Evolutionary conservation across 2,329 filamentous ascomycete genomes (phyloP), one percentile per base, ranked within the genome.

Genomic region (Hortaea sp.): DNA sequence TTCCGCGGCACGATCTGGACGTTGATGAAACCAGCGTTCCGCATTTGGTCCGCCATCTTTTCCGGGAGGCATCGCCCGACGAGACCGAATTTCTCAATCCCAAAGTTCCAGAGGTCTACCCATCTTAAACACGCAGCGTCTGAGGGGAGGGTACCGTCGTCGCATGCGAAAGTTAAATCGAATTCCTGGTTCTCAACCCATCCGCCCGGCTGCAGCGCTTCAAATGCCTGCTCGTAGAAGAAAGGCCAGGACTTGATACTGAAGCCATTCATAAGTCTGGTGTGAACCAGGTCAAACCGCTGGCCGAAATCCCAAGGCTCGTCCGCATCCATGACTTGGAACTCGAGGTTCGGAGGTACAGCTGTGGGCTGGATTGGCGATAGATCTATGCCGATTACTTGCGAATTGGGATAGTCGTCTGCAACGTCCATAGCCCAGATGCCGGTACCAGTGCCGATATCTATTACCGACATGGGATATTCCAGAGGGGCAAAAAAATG

Each of bases 151-250:
- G 11, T 44, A n/a, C 13, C 41, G 27, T 48, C 46, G 20, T 43
- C 42, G 29, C 35, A 35, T 1, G 29, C 30, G 28, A 48, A 43
- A n/a, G 13, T 20, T 6, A 45, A 28, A 4, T 48, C 46, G 31
- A 66, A 62, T 43, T 69, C 67, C 37, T 65, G 64, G n/a, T 65
- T 57, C 52, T 69, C 67, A 6, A 69, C 59, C 55, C 64, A 68
- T 29, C 65, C 66, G 11, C 66, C 60, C 3, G 61, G 61, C 39
- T 57, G 49, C 38, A 63, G 44, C 38, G 49, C 41, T 5, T 49
- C 50, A 46, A 50, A 61, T 6, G 57, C 54, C 42, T 58, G 51
- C 31, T 48, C 28, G 45, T 58, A 54, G 42, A 61, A 57, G 40
- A 47, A 46, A n/a, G 52, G 48, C 56, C 57, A 61, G 29, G 52